Conservation (phyloP, 2,329 filamentous ascomycete species). For the Cladosporium cucumerinum region DNA sequence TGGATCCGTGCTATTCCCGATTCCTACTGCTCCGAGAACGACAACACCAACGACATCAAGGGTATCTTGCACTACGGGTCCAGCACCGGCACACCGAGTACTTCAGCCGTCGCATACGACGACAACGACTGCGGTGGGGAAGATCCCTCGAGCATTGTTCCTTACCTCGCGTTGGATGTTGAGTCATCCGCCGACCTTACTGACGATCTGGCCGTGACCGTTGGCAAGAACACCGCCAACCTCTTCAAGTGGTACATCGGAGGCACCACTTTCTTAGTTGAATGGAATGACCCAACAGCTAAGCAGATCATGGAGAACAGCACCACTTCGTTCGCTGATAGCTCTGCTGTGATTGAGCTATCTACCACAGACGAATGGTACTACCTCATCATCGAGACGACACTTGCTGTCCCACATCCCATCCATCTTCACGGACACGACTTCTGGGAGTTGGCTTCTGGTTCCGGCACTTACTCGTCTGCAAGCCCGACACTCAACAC, state of each 20-base stretch:
- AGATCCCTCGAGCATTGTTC: constrained; percentile 34
- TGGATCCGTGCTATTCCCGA: constrained; percentile 39
- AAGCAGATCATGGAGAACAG: constrained; percentile 35
- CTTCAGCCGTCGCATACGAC: constrained; percentile 33
- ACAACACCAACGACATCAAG: constrained; percentile 31
- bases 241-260: constrained; percentile 42
- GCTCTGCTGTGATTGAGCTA: constrained; percentile 36
- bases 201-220: constrained; percentile 29
- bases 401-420: constrained; percentile 32
- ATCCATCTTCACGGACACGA: constrained; percentile 34
- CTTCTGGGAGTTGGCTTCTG: constrained; percentile 42
- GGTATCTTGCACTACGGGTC: constrained; percentile 39
- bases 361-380: constrained; percentile 33
- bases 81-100: constrained; percentile 32
- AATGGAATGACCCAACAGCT: constrained; percentile 41
- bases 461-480: constrained; percentile 36
- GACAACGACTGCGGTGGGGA: constrained; percentile 39
- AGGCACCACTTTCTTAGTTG: constrained; percentile 38
- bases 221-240: constrained; percentile 30
- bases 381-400: constrained; percentile 41
- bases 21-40: constrained; percentile 38
- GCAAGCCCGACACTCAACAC: constrained; percentile 30
- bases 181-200: constrained; percentile 26
- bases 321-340: constrained; percentile 30
- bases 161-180: constrained; percentile 29